Evolutionary conservation across 306 rosid genomes (phyloP).

Genomic region (Quillaja saponaria): DNA sequence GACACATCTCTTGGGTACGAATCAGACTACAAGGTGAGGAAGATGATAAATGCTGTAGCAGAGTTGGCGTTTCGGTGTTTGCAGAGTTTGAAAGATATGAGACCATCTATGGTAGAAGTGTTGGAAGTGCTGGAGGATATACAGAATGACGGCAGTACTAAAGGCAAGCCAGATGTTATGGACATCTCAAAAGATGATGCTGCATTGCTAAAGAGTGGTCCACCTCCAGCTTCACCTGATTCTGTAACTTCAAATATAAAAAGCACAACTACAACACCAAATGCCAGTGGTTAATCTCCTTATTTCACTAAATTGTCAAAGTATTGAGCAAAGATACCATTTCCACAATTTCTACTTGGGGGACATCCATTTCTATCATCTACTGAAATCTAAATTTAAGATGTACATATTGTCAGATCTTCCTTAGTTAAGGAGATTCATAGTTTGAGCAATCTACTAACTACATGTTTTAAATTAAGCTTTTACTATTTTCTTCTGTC

Average conservation of each 20-base stretch:
- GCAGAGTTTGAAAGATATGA: conserved; percentile 58
- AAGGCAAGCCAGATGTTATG: conserved; percentile 49
- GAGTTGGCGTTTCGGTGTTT: conserved; percentile 84
- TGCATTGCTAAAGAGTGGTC: conserved; percentile 45
- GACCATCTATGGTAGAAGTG: conserved; percentile 75
- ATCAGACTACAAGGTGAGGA: conserved; percentile 48
- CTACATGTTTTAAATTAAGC: not conserved
- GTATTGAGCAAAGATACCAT: conserved; percentile 4
- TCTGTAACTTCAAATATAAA: conserved; percentile 25
- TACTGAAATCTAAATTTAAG: conserved; percentile 21
- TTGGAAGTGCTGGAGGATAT: conserved; percentile 46
- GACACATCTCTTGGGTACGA: conserved; percentile 64
- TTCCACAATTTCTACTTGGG: conserved; percentile 1
- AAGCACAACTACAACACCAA: conserved; percentile 55
- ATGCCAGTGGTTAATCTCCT: conserved; percentile 43
- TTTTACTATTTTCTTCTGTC: not conserved
- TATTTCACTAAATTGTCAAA: conserved; percentile 6
- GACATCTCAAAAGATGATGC: conserved; percentile 46
- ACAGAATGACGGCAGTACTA: conserved; percentile 39
- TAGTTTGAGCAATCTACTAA: conserved; percentile 5
- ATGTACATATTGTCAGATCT: conserved; percentile 41
- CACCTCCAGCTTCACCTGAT: conserved; percentile 59
- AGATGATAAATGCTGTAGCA: conserved; percentile 64
- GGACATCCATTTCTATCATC: conserved; percentile 13
- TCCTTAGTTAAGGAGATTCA: conserved; percentile 21